phyloP scores from a whole-genome alignment of 768 basidiomycete species.

The Cystofilobasidium bisporidii region DNA sequence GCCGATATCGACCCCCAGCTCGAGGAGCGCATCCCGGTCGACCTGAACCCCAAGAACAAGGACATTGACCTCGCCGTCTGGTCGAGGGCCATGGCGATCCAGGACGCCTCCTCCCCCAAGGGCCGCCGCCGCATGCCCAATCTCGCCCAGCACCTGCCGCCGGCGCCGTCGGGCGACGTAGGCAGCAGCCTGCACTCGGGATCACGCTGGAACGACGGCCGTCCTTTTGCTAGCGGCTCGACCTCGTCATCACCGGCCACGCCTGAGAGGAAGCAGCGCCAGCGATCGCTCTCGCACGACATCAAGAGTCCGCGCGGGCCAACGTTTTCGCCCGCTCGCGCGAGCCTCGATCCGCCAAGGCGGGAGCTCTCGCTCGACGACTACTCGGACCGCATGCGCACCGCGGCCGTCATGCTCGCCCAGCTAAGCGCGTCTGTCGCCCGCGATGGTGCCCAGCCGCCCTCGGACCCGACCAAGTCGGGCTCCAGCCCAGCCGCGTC shows the following conservation, averaged over 20 bases:
- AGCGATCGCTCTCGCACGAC: neutral
- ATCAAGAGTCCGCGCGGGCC: neutral
- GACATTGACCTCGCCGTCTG: constrained; percentile 27
- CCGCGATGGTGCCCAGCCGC: neutral
- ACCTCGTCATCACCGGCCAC: neutral
- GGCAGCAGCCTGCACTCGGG: neutral
- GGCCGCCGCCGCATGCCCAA: neutral
- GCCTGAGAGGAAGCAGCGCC: neutral
- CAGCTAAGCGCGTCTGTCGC: constrained; percentile 64
- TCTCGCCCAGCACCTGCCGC: neutral
- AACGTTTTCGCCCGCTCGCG: neutral
- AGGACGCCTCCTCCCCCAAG: neutral
- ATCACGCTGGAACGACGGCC: neutral
- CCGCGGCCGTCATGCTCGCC: constrained; percentile 95
- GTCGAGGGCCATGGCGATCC: constrained; percentile 8
- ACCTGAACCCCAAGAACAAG: constrained; percentile 25
- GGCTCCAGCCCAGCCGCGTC: neutral
- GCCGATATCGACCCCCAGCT: constrained; percentile 17
- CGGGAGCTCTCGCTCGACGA: constrained; percentile 73
- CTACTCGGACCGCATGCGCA: constrained; percentile 96
- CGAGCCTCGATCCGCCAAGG: constrained; percentile 25
- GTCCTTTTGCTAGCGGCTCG: neutral
- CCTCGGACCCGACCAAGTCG: constrained; percentile 1
- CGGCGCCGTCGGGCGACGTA: neutral
- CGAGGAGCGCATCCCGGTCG: constrained; percentile 4